Evolutionary conservation across 768 basidiomycete genomes (phyloP).

Genomic region (Scleroderma citrinum): DNA sequence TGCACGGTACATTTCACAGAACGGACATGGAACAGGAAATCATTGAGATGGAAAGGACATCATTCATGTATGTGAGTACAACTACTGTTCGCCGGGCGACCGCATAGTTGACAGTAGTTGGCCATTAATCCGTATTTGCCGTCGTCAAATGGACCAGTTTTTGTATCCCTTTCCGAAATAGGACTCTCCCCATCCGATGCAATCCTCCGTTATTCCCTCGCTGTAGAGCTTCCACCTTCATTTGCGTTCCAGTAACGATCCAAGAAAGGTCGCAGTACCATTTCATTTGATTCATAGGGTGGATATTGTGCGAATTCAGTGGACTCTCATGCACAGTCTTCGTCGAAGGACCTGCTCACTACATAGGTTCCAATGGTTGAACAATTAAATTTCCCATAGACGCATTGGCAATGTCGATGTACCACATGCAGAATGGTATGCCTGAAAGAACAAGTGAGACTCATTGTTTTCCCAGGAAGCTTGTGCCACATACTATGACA

Average conservation of each 20-base stretch:
- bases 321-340: no score
- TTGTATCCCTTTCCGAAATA: no score
- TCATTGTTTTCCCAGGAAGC: neutral
- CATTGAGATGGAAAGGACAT: neutral
- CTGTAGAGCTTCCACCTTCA: no score
- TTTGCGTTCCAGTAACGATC: neutral
- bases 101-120: neutral
- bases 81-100: neutral
- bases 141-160: no score
- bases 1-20: conserved; percentile 40
- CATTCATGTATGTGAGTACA: neutral
- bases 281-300: neutral
- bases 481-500: neutral
- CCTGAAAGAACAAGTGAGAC: neutral
- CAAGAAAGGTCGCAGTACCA: neutral
- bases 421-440: neutral
- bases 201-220: no score
- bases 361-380: no score
- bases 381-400: no score
- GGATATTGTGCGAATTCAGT: neutral
- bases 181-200: no score
- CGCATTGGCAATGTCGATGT: neutral
- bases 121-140: no score
- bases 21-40: conserved; percentile 15
- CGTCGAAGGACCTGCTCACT: no score